Evolutionary conservation across 2,329 filamentous ascomycete species (phyloP).

Genomic region (Metarhizium humberi): DNA sequence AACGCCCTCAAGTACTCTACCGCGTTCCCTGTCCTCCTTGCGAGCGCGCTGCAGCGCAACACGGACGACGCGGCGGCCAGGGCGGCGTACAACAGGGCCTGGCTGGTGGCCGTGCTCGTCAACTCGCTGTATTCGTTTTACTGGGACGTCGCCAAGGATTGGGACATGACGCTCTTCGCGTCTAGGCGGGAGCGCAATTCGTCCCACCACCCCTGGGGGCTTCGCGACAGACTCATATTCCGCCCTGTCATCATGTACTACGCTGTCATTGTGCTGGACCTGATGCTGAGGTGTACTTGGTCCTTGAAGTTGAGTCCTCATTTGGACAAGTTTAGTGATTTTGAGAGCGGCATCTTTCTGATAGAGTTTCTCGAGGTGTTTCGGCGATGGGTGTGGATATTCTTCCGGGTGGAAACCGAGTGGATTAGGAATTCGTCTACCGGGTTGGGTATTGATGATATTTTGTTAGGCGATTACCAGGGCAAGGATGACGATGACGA

Average conservation of each 20-base stretch:
- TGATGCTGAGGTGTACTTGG: slow-evolving; percentile 84
- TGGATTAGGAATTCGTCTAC: slow-evolving; percentile 55
- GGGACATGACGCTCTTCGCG: slow-evolving; percentile 82
- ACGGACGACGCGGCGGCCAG: slow-evolving; percentile 33
- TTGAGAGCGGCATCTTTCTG: slow-evolving; percentile 81
- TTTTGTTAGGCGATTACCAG: slow-evolving; percentile 64
- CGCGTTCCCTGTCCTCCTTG: slow-evolving; percentile 82
- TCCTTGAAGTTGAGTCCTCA: slow-evolving; percentile 76
- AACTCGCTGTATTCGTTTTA: slow-evolving; percentile 97
- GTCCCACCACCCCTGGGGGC: slow-evolving; percentile 63
- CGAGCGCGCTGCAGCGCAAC: slow-evolving; percentile 65
- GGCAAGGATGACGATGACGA: slow-evolving; percentile 41
- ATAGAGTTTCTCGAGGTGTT: slow-evolving; percentile 82
- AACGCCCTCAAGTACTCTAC: slow-evolving; percentile 95
- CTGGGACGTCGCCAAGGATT: slow-evolving; percentile 95
- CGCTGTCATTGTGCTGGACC: slow-evolving; percentile 65
- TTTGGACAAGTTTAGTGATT: slow-evolving; percentile 74
- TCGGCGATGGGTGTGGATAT: slow-evolving; percentile 93
- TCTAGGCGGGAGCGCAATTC: slow-evolving; percentile 44
- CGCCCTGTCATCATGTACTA: slow-evolving; percentile 72
- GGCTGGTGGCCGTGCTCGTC: slow-evolving; percentile 64
- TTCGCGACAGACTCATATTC: slow-evolving; percentile 68
- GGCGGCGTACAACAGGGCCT: slow-evolving; percentile 42
- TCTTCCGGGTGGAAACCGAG: slow-evolving; percentile 90
- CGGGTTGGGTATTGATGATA: slow-evolving; percentile 55